These are phyloP conservation scores for Leccinum incarnatum DNA, from an alignment of 768 basidiomycete species.

Conservation along the genomic window DNA sequence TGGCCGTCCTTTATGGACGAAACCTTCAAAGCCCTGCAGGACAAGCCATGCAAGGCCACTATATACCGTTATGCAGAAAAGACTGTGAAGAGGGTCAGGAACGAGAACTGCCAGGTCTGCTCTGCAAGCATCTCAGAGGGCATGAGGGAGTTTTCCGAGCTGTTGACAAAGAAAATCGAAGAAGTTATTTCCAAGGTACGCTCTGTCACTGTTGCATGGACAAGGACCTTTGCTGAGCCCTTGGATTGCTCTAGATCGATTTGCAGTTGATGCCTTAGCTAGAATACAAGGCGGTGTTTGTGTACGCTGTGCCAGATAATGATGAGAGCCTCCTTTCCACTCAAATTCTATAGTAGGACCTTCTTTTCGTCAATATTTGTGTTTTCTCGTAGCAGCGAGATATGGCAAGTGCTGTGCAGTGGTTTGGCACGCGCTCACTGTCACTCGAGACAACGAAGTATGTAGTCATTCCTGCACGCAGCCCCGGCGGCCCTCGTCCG, in stretches of 20 bases:
- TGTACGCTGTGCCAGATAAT: not conserved
- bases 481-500: too few species aligned
- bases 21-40: too few species aligned
- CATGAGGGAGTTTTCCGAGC: slow-evolving; percentile 10
- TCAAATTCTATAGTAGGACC: not conserved
- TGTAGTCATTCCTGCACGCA: too few species aligned
- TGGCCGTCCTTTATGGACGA: too few species aligned
- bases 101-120: not conserved
- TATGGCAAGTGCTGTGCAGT: too few species aligned
- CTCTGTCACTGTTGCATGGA: not conserved
- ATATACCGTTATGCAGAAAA: not conserved
- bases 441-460: too few species aligned
- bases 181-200: slow-evolving; percentile 9
- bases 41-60: too few species aligned
- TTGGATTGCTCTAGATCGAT: not conserved
- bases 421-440: too few species aligned
- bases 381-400: not conserved
- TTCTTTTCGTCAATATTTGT: not conserved
- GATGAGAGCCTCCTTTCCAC: not conserved
- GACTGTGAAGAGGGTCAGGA: not conserved
- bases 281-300: not conserved
- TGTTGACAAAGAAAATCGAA: slow-evolving; percentile 6
- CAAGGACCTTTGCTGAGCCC: not conserved
- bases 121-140: not conserved
- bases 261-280: not conserved